Conservation (phyloP, 768 basidiomycete genomes). For the Fistulinella prunicolor region DNA sequence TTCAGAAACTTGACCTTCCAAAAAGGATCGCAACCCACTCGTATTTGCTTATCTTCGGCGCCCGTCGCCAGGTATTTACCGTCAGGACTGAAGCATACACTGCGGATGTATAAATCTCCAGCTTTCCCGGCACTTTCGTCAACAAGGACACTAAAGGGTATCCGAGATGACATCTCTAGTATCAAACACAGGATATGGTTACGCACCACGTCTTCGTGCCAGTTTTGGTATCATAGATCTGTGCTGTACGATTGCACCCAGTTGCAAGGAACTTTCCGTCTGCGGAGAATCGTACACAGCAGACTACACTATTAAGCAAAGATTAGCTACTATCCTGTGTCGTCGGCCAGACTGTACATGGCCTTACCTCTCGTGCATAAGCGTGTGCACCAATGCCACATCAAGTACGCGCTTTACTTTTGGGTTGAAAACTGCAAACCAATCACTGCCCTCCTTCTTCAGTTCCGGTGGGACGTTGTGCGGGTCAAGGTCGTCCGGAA, state of each 20-base stretch:
- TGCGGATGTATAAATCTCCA: constrained; percentile 87
- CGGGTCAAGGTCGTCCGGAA: constrained; percentile 34
- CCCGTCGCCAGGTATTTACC: constrained; percentile 72
- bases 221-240: constrained; percentile 91
- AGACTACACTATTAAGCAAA: constrained; percentile 55
- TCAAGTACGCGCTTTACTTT: constrained; percentile 76
- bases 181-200: constrained; percentile 1
- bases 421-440: constrained; percentile 87
- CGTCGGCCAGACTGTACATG: background rate
- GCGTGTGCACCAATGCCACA: constrained; percentile 76
- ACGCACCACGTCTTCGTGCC: constrained; percentile 81
- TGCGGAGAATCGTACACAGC: constrained; percentile 92
- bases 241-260: constrained; percentile 93
- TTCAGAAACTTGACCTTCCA: constrained; percentile 3
- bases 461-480: constrained; percentile 33
- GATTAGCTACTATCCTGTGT: constrained; percentile 7
- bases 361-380: constrained; percentile 85
- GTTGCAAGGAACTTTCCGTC: constrained; percentile 93
- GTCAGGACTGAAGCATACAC: constrained; percentile 76
- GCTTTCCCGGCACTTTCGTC: constrained; percentile 72
- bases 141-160: constrained; percentile 55
- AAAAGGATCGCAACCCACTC: constrained; percentile 48
- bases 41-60: constrained; percentile 89
- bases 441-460: constrained; percentile 72
- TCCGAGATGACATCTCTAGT: constrained; percentile 9